A percentile compares a stretch with the other conserved stretches of the same genome.
phyloP scores from a whole-genome alignment of 108 stramenopile species.

The Chaetoceros tenuissimus region DNA sequence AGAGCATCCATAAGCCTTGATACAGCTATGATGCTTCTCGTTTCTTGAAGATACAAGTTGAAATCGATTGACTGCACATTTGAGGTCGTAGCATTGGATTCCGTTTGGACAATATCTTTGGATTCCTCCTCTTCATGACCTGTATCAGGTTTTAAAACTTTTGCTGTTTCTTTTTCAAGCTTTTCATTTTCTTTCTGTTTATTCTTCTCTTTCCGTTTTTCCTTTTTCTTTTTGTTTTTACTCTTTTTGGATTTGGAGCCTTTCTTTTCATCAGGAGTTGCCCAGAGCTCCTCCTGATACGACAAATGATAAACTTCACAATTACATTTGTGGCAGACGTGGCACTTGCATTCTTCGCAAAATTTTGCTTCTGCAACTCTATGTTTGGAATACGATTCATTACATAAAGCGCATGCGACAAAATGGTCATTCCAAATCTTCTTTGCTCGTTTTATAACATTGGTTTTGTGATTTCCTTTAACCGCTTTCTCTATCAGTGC shows the following conservation, averaged over 20 bases:
- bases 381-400: conserved; percentile 79
- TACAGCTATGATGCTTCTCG: conserved; percentile 76
- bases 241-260: conserved; percentile 75
- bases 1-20: conserved; percentile 82
- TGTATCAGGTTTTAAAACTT: neutral
- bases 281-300: conserved; percentile 95
- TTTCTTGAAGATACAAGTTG: conserved; percentile 71
- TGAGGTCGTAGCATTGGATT: conserved; percentile 6
- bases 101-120: conserved; percentile 9
- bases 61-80: conserved; percentile 66
- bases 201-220: conserved; percentile 81
- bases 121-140: conserved; percentile 29
- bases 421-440: conserved; percentile 95
- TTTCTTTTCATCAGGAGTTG: conserved; percentile 63
- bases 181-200: conserved; percentile 23
- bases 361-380: conserved; percentile 67
- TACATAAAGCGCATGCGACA: conserved; percentile 92
- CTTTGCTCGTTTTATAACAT: conserved; percentile 79
- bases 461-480: conserved; percentile 71
- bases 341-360: conserved; percentile 92
- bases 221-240: conserved; percentile 85
- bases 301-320: conserved; percentile 88
- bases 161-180: neutral
- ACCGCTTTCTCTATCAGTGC: conserved; percentile 77
- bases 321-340: conserved; percentile 88